Evolutionary conservation across 78 protist genomes (phyloP), one percentile per base, ranked within the genome.

Genomic region (Dictyostelium capitatum): DNA sequence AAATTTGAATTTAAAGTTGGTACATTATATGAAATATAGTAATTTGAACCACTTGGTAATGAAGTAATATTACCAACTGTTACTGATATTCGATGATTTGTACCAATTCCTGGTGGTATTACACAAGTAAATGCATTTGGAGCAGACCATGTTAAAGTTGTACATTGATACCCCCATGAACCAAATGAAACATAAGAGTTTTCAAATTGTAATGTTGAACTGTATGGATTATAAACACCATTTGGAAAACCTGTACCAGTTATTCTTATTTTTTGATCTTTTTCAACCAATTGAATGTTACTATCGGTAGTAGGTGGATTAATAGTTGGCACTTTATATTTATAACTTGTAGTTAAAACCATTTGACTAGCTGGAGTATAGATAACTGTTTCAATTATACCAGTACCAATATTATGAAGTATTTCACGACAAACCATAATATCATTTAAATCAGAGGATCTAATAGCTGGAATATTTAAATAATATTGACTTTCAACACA

Each of bases 61-160:
- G 25, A 15, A 10, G 23, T 56, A 17, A 56, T 56, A 62, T 7
- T 32, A 62, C 77, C 77, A 69, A 69, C 77, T 30, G 77, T 69
- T 17, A 69, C 51, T 32, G 50, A 23, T 32, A 69, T 5, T 41
- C 9, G 4, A 69, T 37, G 20, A 37, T 37, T 37, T 12, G n/a
- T 11, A 37, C 77, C 77, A 37, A 69, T 69, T 23, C 77, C 77
- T 4, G 46, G 50, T 69, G 77, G 77, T 1, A 62, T 62, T 62
- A 9, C 25, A 62, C 72, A 62, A 62, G n/a, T 3, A 23, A 62
- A 4, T 25, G 3, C 17, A 62, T 11, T 9, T 25, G 72, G 4
- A 7, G 8, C 25, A n/a, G 0, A 9, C 72, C 72, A 62, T 20
- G 1, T 19, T 10, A 62, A 4, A 62, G 1, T 25, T 62, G 9